Evolutionary conservation across 2,329 filamentous ascomycete species (phyloP).

Genomic region (Colletotrichum truncatum): DNA sequence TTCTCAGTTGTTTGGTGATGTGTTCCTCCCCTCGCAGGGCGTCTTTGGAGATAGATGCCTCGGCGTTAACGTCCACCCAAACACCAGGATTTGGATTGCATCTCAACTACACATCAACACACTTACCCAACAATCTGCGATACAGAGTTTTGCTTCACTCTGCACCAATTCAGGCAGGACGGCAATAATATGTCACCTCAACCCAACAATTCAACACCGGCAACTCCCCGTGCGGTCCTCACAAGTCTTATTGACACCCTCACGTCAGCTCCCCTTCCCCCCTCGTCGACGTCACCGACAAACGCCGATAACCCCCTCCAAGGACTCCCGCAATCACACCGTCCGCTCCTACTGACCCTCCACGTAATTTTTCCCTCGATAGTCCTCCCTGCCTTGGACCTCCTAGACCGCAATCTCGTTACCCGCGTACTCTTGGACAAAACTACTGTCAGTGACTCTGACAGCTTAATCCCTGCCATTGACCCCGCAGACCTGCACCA

Average conservation of each 20-base stretch:
- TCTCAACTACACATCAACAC: no score
- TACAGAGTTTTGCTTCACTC: no score
- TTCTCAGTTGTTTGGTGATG: neutral
- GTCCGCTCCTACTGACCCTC: slow-evolving; percentile 76
- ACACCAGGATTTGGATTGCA: no score
- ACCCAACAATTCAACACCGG: no score
- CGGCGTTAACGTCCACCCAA: no score
- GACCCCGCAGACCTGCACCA: slow-evolving; percentile 17
- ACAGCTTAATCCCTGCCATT: neutral
- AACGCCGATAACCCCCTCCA: slow-evolving; percentile 24
- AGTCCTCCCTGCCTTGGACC: slow-evolving; percentile 84
- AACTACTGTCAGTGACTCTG: neutral
- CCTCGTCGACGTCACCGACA: neutral
- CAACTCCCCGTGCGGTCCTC: slow-evolving; percentile 55
- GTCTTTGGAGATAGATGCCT: no score
- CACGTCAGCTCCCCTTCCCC: slow-evolving; percentile 36
- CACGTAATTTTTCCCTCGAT: slow-evolving; percentile 87
- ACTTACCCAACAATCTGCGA: no score
- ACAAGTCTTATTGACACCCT: slow-evolving; percentile 59
- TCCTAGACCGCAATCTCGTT: slow-evolving; percentile 82
- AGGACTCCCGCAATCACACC: slow-evolving; percentile 47
- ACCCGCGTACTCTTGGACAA: slow-evolving; percentile 55
- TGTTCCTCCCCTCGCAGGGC: no score
- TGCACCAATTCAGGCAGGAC: neutral
- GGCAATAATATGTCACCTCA: neutral